Percentiles rank a stretch among this genome's conserved stretches.
Conservation (phyloP, 2,329 filamentous ascomycete species). For the Gaeumannomyces tritici region DNA sequence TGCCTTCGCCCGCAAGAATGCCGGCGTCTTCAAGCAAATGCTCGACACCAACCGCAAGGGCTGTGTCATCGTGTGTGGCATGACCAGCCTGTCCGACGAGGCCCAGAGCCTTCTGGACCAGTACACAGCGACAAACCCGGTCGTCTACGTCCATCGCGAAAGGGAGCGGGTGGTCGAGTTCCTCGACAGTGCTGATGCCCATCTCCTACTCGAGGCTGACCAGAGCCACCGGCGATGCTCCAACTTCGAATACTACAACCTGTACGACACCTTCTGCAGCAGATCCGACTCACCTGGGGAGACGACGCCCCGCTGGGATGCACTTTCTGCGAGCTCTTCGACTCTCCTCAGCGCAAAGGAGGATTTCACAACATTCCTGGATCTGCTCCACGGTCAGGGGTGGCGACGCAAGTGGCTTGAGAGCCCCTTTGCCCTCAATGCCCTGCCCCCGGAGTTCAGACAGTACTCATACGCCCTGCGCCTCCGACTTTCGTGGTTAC, state of each 20-base stretch:
- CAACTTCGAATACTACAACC: constrained; percentile 65
- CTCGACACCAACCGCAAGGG: constrained; percentile 47
- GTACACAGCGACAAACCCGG: constrained; percentile 55
- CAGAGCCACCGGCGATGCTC: constrained; percentile 51
- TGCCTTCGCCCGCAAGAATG: constrained; percentile 52
- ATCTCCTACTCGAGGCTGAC: constrained; percentile 45
- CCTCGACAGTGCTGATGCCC: constrained; percentile 41
- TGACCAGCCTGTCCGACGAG: constrained; percentile 51
- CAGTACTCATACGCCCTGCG: constrained; percentile 52
- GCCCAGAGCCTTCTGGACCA: constrained; percentile 47
- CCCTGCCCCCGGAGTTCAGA: constrained; percentile 48
- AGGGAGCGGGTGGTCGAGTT: constrained; percentile 50
- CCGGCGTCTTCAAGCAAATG: constrained; percentile 51
- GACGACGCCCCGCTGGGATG: constrained; percentile 10
- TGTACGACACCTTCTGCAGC: constrained; percentile 36
- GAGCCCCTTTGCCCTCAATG: constrained; percentile 50
- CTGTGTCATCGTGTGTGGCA: constrained; percentile 61
- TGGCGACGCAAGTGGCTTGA: constrained; percentile 42
- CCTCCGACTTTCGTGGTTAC: constrained; percentile 49
- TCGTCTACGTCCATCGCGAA: constrained; percentile 61
- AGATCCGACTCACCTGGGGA: constrained; percentile 13
- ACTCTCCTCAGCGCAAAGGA: constrained; percentile 48
- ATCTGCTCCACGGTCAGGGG: constrained; percentile 44
- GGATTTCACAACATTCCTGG: constrained; percentile 50
- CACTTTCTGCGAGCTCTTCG: constrained; percentile 40